Evolutionary conservation across 495 filamentous ascomycete species (phyloP).

Genomic region (Darksidea phi): DNA sequence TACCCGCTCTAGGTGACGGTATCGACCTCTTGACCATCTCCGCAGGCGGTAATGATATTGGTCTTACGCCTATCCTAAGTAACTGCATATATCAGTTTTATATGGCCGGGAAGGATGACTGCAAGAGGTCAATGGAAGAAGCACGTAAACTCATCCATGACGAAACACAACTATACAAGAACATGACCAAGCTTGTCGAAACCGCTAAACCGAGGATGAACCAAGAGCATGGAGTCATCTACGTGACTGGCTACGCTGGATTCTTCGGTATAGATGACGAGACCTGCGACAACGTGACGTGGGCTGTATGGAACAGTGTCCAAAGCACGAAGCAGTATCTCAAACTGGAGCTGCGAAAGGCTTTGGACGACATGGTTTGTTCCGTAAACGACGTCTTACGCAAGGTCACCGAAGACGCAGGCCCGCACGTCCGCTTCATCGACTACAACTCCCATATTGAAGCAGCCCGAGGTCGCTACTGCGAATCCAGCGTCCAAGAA

Average conservation of each 20-base stretch:
- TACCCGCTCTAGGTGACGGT: slow-evolving; percentile 7
- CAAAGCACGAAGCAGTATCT: slow-evolving; percentile 19
- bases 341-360: slow-evolving; percentile 4
- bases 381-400: slow-evolving; percentile 20
- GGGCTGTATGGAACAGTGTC: slow-evolving; percentile 23
- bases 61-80: slow-evolving; percentile 24
- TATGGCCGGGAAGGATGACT: slow-evolving; percentile 17
- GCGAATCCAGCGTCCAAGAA: slow-evolving; percentile 25
- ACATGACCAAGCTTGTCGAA: slow-evolving; percentile 10
- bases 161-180: slow-evolving; percentile 11
- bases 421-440: slow-evolving; percentile 19
- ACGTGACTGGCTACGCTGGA: slow-evolving; percentile 27
- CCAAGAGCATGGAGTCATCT: slow-evolving; percentile 14
- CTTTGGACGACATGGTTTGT: slow-evolving; percentile 15
- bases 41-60: slow-evolving; percentile 31
- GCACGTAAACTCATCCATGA: slow-evolving; percentile 9
- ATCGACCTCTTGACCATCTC: slow-evolving; percentile 33
- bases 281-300: slow-evolving; percentile 27
- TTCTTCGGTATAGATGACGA: slow-evolving; percentile 32
- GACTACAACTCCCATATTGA: slow-evolving; percentile 22
- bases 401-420: slow-evolving; percentile 8
- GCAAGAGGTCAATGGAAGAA: slow-evolving; percentile 12
- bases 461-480: slow-evolving; percentile 20
- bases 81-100: slow-evolving; percentile 35
- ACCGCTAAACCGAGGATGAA: slow-evolving; percentile 16